Evolutionary conservation across 192 early-diverging fungal species (phyloP).

Genomic region (Gigaspora rosea): DNA sequence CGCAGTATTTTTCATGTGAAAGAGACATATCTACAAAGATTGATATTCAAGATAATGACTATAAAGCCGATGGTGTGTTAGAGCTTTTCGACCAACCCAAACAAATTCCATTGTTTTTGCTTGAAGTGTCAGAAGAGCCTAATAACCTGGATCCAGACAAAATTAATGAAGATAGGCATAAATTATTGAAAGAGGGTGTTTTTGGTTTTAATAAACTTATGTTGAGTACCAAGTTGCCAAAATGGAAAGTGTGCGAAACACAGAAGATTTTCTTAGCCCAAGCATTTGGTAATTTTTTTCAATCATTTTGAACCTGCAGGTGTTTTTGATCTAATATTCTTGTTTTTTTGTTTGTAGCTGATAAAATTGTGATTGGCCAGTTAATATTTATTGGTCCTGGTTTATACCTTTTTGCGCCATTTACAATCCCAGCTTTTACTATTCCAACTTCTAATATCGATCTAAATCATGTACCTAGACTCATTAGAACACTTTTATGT

Average conservation of each 20-base stretch:
- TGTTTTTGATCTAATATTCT: conserved; percentile 15
- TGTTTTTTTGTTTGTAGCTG: conserved; percentile 18
- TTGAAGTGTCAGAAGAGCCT: not conserved
- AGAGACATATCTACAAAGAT: not conserved
- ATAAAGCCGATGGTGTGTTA: conserved; percentile 4
- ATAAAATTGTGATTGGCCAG: conserved; percentile 18
- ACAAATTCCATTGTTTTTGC: conserved; percentile 12
- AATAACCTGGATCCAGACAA: not conserved
- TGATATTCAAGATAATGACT: not conserved
- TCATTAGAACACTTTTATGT: conserved; percentile 5
- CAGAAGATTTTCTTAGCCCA: not conserved
- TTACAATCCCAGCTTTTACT: conserved; percentile 19
- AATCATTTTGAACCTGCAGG: conserved; percentile 17
- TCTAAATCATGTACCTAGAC: conserved; percentile 10
- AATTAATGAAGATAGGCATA: not conserved
- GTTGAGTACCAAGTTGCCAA: not conserved
- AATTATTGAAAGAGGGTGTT: conserved; percentile 2
- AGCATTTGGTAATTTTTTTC: conserved; percentile 19
- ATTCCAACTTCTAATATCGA: conserved; percentile 5
- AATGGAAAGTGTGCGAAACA: conserved; percentile 1
- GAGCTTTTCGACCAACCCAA: not conserved
- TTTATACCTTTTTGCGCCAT: conserved; percentile 7
- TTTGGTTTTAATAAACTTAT: not conserved
- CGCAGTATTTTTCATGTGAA: conserved; percentile 15
- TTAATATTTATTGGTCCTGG: conserved; percentile 25